Evolutionary conservation across 2,329 filamentous ascomycete species (phyloP).

Genomic region (Arthrobotrys iridis): DNA sequence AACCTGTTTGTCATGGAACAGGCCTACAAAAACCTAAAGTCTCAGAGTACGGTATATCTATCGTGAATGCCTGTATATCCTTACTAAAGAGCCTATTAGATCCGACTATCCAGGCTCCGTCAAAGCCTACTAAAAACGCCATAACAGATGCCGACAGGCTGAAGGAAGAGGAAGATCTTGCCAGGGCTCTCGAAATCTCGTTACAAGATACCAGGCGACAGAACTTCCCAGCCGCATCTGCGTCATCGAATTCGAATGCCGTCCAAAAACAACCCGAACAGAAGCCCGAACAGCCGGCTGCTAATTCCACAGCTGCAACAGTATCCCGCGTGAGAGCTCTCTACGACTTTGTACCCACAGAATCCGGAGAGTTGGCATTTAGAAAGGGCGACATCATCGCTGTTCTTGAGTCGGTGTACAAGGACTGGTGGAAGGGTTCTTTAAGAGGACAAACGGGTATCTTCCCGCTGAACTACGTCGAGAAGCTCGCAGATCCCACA

Average conservation of each 20-base stretch:
- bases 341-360: constrained; percentile 93
- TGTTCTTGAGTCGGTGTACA: constrained; percentile 96
- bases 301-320: constrained; percentile 92
- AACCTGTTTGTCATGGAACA: constrained; percentile 98
- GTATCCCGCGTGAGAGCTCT: constrained; percentile 92
- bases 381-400: constrained; percentile 97
- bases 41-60: constrained; percentile 65
- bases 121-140: constrained; percentile 89
- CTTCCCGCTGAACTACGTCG: constrained; percentile 97
- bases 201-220: constrained; percentile 82
- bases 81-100: constrained; percentile 65
- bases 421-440: constrained; percentile 99
- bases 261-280: constrained; percentile 62
- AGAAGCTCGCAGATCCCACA: constrained; percentile 94
- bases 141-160: constrained; percentile 89
- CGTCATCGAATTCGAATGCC: constrained; percentile 59
- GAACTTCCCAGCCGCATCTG: constrained; percentile 63
- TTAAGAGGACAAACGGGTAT: constrained; percentile 94
- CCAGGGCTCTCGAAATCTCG: constrained; percentile 92
- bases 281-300: constrained; percentile 66
- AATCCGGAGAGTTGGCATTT: constrained; percentile 93
- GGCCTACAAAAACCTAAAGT: constrained; percentile 87
- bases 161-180: constrained; percentile 96
- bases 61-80: not conserved
- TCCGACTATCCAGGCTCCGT: constrained; percentile 88